Evolutionary conservation across 2,329 filamentous ascomycete species (phyloP).

Genomic region (Alternaria sp.): DNA sequence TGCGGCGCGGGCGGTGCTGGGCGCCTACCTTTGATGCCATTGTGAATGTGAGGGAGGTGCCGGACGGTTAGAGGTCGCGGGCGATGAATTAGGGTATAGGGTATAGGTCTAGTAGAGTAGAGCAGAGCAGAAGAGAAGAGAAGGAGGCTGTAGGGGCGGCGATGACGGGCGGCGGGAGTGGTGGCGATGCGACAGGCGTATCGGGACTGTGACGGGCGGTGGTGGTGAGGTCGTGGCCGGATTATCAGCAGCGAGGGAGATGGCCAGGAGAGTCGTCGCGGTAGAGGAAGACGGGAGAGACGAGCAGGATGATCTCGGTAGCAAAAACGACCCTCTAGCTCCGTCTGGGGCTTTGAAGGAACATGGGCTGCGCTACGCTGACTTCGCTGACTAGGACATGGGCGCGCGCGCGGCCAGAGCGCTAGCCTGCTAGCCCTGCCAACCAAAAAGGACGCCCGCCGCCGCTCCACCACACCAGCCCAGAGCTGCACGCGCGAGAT

Average conservation of each 20-base stretch:
- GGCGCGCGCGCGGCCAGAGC: constrained; percentile 27
- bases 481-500: neutral
- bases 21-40: constrained; percentile 49
- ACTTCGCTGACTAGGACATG: constrained; percentile 1
- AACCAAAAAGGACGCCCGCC: constrained; percentile 19
- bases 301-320: constrained; percentile 26
- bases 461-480: neutral
- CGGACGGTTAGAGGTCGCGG: neutral
- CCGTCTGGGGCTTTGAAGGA: constrained; percentile 20
- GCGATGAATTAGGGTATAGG: constrained; percentile 8
- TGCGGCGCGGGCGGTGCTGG: constrained; percentile 1
- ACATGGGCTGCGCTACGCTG: neutral
- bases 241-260: constrained; percentile 4
- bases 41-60: constrained; percentile 27
- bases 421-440: constrained; percentile 24
- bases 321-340: constrained; percentile 33
- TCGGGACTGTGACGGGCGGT: constrained; percentile 8
- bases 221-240: constrained; percentile 2
- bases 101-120: neutral
- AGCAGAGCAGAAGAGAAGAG: constrained; percentile 1
- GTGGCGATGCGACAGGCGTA: constrained; percentile 19
- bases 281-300: constrained; percentile 13
- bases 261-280: constrained; percentile 15
- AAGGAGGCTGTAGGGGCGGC: constrained; percentile 6
- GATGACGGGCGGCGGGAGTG: constrained; percentile 14